A percentile compares a stretch with the other conserved stretches of the same genome.
phyloP scores from a whole-genome alignment of 2,329 filamentous ascomycete species.

The Fusarium falciforme region DNA sequence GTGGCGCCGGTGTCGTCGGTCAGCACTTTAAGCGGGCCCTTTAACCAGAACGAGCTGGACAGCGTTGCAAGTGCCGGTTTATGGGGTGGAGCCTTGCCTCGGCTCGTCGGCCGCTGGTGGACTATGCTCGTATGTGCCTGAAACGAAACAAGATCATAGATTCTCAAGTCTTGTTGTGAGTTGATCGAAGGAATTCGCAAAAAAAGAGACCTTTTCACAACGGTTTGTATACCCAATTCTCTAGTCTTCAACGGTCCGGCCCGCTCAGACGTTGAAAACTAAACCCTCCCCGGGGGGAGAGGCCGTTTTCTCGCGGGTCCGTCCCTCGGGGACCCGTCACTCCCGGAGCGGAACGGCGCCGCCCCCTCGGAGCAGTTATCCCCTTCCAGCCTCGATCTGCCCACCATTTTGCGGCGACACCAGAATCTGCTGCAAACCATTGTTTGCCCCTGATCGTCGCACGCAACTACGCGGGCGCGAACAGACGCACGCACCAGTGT shows the following conservation, averaged over 20 bases:
- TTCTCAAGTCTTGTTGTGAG: neutral
- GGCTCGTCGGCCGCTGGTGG: neutral
- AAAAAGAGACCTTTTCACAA: neutral
- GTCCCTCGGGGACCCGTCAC: neutral
- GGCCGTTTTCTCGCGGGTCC: neutral
- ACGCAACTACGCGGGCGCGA: neutral
- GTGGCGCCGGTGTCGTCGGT: slow-evolving; percentile 1
- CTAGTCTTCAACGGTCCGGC: slow-evolving; percentile 20
- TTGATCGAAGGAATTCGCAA: neutral
- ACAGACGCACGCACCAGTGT: neutral
- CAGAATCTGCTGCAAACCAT: neutral
- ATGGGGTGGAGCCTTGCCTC: slow-evolving; percentile 17
- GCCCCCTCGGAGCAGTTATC: slow-evolving; percentile 19
- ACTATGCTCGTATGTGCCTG: neutral
- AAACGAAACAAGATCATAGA: neutral
- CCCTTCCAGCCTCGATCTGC: slow-evolving; percentile 15
- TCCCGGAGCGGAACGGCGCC: slow-evolving; percentile 24
- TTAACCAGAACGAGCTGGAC: slow-evolving; percentile 7
- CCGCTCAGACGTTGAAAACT: slow-evolving; percentile 19
- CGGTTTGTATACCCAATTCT: neutral
- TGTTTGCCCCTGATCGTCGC: slow-evolving; percentile 12
- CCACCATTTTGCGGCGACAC: slow-evolving; percentile 2
- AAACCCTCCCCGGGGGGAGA: neutral
- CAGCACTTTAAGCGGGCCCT: slow-evolving; percentile 13
- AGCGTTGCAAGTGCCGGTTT: neutral